These are phyloP conservation scores for Fusarium metavorans DNA, from an alignment of 2,329 filamentous ascomycete species.

Conservation along the genomic window DNA sequence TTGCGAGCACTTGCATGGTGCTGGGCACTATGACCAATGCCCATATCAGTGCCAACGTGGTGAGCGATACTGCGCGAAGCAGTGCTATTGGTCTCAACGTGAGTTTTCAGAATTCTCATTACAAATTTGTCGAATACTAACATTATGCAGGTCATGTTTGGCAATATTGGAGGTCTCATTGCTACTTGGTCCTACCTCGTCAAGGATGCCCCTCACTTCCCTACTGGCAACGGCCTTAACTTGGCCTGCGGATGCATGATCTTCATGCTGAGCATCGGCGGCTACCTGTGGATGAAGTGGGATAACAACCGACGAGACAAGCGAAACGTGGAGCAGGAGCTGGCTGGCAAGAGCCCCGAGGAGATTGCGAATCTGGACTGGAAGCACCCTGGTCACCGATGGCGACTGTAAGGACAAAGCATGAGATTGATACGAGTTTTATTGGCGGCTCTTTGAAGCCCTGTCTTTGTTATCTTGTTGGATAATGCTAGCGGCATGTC, in stretches of 20 bases:
- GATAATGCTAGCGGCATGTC: neutral
- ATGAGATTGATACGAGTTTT: neutral
- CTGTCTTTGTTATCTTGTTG: neutral
- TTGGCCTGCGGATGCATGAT: slow-evolving; percentile 70
- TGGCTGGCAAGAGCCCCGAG: slow-evolving; percentile 66
- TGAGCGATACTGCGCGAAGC: slow-evolving; percentile 73
- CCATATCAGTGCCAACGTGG: slow-evolving; percentile 72
- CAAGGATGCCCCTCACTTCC: slow-evolving; percentile 73
- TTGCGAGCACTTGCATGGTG: slow-evolving; percentile 69
- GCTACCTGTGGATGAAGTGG: slow-evolving; percentile 71
- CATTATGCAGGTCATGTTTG: slow-evolving; percentile 43
- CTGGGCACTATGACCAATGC: slow-evolving; percentile 73
- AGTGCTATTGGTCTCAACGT: slow-evolving; percentile 66
- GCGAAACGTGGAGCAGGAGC: slow-evolving; percentile 66
- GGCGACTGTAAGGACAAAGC: slow-evolving; percentile 51
- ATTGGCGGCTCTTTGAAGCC: neutral
- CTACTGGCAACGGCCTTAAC: slow-evolving; percentile 75
- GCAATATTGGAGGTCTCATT: slow-evolving; percentile 71
- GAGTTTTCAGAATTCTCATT: neutral
- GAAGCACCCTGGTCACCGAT: slow-evolving; percentile 76
- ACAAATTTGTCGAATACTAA: neutral
- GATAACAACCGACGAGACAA: slow-evolving; percentile 71
- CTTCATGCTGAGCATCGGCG: slow-evolving; percentile 60
- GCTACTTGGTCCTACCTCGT: slow-evolving; percentile 74
- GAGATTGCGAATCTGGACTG: slow-evolving; percentile 73